These are phyloP conservation scores for Apophysomyces elegans DNA, from an alignment of 371 early-diverging fungal genomes.

Conservation along the genomic window DNA sequence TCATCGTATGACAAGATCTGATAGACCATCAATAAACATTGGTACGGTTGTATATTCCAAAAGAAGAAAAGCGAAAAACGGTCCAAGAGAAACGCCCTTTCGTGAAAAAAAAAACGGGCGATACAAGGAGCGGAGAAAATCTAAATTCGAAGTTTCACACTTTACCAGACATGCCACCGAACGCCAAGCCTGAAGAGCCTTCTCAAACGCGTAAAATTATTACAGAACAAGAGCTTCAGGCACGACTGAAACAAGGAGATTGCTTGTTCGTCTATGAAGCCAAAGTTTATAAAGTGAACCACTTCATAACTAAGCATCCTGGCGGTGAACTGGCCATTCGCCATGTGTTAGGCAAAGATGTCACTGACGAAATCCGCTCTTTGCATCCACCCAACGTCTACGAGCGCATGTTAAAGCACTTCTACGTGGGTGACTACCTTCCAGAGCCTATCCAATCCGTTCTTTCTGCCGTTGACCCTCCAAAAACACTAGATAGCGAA, in stretches of 20 bases:
- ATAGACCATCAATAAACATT: too few species aligned
- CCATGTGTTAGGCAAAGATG: slow-evolving; percentile 89
- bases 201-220: slow-evolving; percentile 27
- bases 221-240: slow-evolving; percentile 43
- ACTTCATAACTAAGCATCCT: slow-evolving; percentile 85
- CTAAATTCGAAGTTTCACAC: background rate
- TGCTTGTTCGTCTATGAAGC: slow-evolving; percentile 73
- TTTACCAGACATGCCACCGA: slow-evolving; percentile 37
- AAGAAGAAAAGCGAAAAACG: too few species aligned
- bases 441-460: slow-evolving; percentile 21
- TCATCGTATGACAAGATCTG: too few species aligned
- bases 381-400: slow-evolving; percentile 89
- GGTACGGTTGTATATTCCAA: too few species aligned
- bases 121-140: background rate
- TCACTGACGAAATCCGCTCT: slow-evolving; percentile 87
- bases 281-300: slow-evolving; percentile 88
- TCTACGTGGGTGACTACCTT: slow-evolving; percentile 71
- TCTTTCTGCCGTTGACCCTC: background rate
- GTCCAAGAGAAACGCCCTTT: too few species aligned
- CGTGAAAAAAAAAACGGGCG: background rate
- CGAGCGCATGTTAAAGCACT: slow-evolving; percentile 73
- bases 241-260: slow-evolving; percentile 64
- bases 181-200: slow-evolving; percentile 24
- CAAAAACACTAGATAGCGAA: slow-evolving; percentile 6
- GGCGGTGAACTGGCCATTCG: slow-evolving; percentile 88